Percentiles rank a stretch among this genome's conserved stretches.
These are phyloP conservation scores for Macrotyloma uniflorum DNA, from an alignment of 306 rosid species.

Conservation along the genomic window DNA sequence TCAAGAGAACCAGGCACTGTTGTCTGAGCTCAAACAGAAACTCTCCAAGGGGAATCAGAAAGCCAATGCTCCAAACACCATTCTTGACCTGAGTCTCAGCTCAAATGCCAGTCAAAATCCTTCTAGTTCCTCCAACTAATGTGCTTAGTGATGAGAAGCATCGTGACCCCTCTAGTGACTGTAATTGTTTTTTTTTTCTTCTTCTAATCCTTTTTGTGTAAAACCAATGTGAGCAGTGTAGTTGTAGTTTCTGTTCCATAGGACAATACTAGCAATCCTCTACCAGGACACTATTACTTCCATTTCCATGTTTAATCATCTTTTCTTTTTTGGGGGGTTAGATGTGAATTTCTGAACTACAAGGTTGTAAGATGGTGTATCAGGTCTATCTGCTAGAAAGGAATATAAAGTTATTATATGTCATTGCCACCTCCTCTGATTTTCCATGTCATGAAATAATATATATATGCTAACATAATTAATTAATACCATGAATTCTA, in stretches of 20 bases:
- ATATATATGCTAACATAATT: neutral
- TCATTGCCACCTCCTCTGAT: conserved; percentile 7
- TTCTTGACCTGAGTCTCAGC: conserved; percentile 73
- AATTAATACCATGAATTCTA: neutral
- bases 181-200: neutral
- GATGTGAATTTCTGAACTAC: conserved; percentile 57
- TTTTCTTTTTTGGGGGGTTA: conserved; percentile 51
- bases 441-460: conserved; percentile 4
- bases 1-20: conserved; percentile 91
- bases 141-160: conserved; percentile 23
- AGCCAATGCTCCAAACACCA: conserved; percentile 47
- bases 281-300: conserved; percentile 39
- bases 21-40: conserved; percentile 91
- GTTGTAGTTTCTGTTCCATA: conserved; percentile 65
- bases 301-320: conserved; percentile 48
- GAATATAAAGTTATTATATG: conserved; percentile 55
- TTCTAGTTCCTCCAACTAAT: conserved; percentile 66
- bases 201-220: conserved; percentile 50
- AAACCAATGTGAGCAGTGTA: conserved; percentile 60
- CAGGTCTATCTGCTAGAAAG: conserved; percentile 63
- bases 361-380: conserved; percentile 61
- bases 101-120: conserved; percentile 59
- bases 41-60: conserved; percentile 65
- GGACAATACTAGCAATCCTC: conserved; percentile 53
- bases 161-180: conserved; percentile 67